phyloP scores from a whole-genome alignment of 345 rosid genomes.

The Salix udensis region DNA sequence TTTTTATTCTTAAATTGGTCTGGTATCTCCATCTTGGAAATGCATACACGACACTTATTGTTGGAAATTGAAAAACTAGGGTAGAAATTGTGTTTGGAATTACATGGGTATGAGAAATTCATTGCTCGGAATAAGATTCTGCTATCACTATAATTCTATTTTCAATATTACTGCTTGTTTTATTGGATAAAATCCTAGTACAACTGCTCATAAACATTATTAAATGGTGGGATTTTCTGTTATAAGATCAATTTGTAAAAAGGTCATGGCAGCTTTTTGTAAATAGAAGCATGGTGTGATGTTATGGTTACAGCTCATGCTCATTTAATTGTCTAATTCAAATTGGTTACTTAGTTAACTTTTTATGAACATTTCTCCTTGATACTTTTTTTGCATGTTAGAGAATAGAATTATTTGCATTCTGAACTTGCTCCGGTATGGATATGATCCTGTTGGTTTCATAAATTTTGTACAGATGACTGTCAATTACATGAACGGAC shows the following conservation, averaged over 20 bases:
- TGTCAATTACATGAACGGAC: constrained; percentile 65
- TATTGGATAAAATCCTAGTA: neutral
- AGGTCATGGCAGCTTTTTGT: neutral
- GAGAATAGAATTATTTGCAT: neutral
- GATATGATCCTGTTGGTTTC: neutral
- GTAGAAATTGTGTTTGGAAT: neutral
- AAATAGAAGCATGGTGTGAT: neutral
- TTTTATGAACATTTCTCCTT: neutral
- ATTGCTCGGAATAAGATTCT: neutral
- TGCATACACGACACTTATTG: neutral
- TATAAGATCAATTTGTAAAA: neutral
- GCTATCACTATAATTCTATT: neutral
- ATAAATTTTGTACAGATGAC: constrained; percentile 55
- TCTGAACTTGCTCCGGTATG: neutral
- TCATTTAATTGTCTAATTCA: neutral
- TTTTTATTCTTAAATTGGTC: constrained; percentile 9
- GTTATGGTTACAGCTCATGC: neutral
- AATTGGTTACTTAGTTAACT: neutral
- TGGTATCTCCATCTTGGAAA: neutral
- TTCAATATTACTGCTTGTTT: neutral
- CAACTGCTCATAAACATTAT: neutral
- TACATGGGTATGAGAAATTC: no score
- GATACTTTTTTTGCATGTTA: neutral
- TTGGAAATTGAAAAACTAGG: neutral
- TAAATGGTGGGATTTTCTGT: neutral